Percentiles rank a stretch among this genome's conserved stretches.
phyloP scores from a whole-genome alignment of 495 filamentous ascomycete species.

The Bombardia bombarda region DNA sequence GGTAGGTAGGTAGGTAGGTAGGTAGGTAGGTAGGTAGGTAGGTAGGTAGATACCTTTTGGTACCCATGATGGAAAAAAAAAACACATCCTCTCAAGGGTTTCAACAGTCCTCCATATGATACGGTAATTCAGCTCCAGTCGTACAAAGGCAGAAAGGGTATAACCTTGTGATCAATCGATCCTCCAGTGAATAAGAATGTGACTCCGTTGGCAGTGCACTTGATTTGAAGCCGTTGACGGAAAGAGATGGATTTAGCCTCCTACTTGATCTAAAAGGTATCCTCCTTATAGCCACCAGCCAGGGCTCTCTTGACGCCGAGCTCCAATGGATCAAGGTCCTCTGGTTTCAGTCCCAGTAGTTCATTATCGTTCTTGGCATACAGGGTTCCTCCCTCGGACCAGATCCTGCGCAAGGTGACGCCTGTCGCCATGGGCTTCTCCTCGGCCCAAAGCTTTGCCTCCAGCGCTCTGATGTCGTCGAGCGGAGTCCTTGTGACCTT shows the following conservation, averaged over 20 bases:
- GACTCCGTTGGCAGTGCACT: no score
- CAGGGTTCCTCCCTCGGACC: slow-evolving; percentile 63
- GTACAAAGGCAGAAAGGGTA: no score
- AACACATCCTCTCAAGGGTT: no score
- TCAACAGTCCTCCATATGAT: no score
- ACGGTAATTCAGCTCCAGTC: no score
- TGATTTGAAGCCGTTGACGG: background rate
- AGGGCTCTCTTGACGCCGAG: slow-evolving; percentile 35
- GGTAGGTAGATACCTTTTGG: no score
- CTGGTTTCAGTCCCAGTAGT: slow-evolving; percentile 38
- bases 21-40: no score
- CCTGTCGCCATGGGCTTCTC: slow-evolving; percentile 44
- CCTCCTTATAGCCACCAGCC: slow-evolving; percentile 21
- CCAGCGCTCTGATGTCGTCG: slow-evolving; percentile 41
- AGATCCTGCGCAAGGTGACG: slow-evolving; percentile 57
- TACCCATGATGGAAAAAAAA: no score
- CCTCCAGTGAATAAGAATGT: no score
- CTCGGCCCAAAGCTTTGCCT: slow-evolving; percentile 48
- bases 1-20: no score
- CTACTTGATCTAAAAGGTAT: slow-evolving; percentile 14
- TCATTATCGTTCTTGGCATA: slow-evolving; percentile 61
- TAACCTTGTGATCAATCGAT: no score
- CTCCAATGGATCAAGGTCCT: slow-evolving; percentile 41
- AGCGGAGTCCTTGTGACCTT: slow-evolving; percentile 46
- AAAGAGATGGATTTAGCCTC: background rate